A percentile compares a stretch with the other conserved stretches of the same genome.
These are phyloP conservation scores for Phanerodontia chrysosporium DNA, from an alignment of 768 basidiomycete species.

Conservation along the genomic window DNA sequence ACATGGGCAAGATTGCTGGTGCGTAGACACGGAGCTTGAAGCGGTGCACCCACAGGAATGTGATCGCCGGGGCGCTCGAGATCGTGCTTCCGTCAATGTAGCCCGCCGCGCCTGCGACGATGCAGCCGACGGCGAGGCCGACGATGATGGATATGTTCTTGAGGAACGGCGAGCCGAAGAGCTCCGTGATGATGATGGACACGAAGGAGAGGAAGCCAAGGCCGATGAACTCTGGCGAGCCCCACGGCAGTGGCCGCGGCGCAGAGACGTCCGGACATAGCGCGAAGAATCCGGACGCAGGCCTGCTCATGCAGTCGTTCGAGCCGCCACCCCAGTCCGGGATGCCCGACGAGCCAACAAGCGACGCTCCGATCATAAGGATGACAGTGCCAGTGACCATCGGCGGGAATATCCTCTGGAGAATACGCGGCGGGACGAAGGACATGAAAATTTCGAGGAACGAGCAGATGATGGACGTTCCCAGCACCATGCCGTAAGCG, in stretches of 20 bases:
- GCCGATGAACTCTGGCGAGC: constrained; percentile 79
- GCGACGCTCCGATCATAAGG: constrained; percentile 73
- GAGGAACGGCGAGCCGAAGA: constrained; percentile 83
- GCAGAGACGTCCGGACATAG: constrained; percentile 71
- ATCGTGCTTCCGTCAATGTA: constrained; percentile 71
- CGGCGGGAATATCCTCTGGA: constrained; percentile 73
- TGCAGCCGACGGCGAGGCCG: constrained; percentile 72
- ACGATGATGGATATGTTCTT: constrained; percentile 78
- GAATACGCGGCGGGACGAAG: constrained; percentile 60
- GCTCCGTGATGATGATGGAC: constrained; percentile 71
- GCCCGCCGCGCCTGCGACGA: constrained; percentile 74
- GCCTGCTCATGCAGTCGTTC: constrained; percentile 61
- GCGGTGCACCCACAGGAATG: constrained; percentile 75
- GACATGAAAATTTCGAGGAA: constrained; percentile 79
- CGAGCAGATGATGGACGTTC: constrained; percentile 75
- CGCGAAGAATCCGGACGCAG: constrained; percentile 59
- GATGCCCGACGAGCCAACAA: constrained; percentile 71
- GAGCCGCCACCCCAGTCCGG: constrained; percentile 84
- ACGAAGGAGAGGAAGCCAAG: constrained; percentile 82
- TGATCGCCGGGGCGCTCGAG: constrained; percentile 66
- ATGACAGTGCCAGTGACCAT: constrained; percentile 80
- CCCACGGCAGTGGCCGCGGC: constrained; percentile 74
- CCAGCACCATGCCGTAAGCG: constrained; percentile 75
- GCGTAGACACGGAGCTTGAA: constrained; percentile 78
- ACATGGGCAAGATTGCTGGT: constrained; percentile 59